Base-by-base conservation (phyloP, 2,329 filamentous ascomycete genomes). In the Truncatella angustata region DNA sequence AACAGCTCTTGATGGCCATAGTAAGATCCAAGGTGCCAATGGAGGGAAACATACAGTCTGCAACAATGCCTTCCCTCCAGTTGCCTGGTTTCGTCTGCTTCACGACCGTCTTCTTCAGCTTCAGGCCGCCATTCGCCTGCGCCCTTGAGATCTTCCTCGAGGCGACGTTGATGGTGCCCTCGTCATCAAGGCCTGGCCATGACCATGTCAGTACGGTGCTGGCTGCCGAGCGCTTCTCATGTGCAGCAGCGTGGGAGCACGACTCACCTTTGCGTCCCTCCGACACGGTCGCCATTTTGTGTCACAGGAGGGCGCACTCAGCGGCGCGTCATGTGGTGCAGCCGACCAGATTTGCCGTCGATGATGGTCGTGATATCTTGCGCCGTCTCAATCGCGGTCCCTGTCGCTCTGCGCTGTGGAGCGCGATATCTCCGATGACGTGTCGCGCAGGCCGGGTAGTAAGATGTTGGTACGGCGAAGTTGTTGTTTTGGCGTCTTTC, bases 31-130 rank as follows among this genome's bases (percentile, higher is more conserved):
- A 18, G 34, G 36, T 30, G 21, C 14, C 16, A 47, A 30, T 50
- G 26, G 39, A 12, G 11, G 23, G 40, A 12, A 18, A 49, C 73
- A 34, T 73, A 86, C 86, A 82, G 60, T 85, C 83, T 23, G 82
- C 71, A 43, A 86, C 74, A 58, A 76, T 82, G n/a, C 79, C 80
- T 60, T 88, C 86, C 60, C 80, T 82, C 86, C 87, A 90, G 62
- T 87, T 88, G 21, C 87, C 87, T 4, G 85, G 80, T 60, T 86
- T 85, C 51, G 72, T 81, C 51, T 84, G 77, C 66, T 85, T 88
- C 0, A 84, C 82, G 0, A 76, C 70, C 1, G 77, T 68, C 60
- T 82, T 87, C 69, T 85, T 89, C 20, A 90, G 65, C 61, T 85
- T 87, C 50, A 87, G 77, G 5, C 70, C 68, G 34, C 77, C 79